phyloP scores from a whole-genome alignment of 2,329 filamentous ascomycete species.

The Claviceps digitariae region DNA sequence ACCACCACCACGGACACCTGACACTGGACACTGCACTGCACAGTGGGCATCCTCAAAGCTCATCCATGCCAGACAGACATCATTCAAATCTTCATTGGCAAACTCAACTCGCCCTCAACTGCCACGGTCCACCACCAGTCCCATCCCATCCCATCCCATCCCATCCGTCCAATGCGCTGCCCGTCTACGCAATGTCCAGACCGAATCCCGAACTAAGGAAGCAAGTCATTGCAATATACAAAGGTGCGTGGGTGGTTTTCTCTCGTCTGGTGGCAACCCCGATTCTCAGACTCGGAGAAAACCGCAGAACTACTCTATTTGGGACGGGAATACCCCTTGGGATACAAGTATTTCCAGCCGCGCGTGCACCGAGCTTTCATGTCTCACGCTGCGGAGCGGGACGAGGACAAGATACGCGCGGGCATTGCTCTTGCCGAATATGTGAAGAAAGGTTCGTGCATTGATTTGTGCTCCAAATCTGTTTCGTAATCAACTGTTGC shows the following conservation, averaged over 20 bases:
- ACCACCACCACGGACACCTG: no score
- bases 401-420: conserved; percentile 62
- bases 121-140: not conserved
- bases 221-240: conserved; percentile 78
- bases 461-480: not conserved
- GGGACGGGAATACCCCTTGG: conserved; percentile 75
- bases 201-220: conserved; percentile 48
- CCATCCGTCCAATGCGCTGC: not conserved
- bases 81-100: no score
- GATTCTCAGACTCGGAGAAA: not conserved
- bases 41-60: no score
- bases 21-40: no score
- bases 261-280: no score
- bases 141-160: not conserved
- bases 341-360: conserved; percentile 65
- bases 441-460: conserved; percentile 68
- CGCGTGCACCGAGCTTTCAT: conserved; percentile 78
- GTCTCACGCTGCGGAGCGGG: conserved; percentile 53
- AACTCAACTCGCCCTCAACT: not conserved
- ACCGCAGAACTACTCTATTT: conserved; percentile 67
- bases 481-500: not conserved
- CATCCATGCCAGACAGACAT: not conserved
- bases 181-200: conserved; percentile 11
- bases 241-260: conserved; percentile 42
- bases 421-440: conserved; percentile 70